These are phyloP conservation scores for Tripidium arundinaceum DNA, from an alignment of 202 grass and related monocot species.

Conservation along the genomic window DNA sequence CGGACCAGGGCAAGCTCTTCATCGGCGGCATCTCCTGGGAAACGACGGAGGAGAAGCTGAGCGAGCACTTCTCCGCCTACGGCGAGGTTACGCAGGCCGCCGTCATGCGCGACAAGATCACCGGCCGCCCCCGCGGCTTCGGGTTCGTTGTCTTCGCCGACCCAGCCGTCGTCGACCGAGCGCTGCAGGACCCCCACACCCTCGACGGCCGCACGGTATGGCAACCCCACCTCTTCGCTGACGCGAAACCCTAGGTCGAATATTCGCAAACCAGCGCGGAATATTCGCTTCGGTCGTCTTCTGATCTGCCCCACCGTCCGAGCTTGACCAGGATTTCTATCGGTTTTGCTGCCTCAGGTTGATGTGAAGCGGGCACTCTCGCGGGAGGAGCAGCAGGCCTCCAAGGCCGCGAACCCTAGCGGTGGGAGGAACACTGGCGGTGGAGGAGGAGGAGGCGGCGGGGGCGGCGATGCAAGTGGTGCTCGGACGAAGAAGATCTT, in stretches of 20 bases:
- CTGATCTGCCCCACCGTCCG: conserved; percentile 6
- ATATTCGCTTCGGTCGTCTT: conserved; percentile 22
- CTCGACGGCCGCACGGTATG: conserved; percentile 86
- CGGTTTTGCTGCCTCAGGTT: conserved; percentile 46
- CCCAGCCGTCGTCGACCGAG: conserved; percentile 67
- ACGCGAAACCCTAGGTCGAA: conserved; percentile 39
- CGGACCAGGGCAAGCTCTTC: conserved; percentile 94
- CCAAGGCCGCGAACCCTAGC: conserved; percentile 62
- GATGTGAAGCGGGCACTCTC: conserved; percentile 96
- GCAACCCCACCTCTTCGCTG: neutral
- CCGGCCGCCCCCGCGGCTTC: conserved; percentile 86
- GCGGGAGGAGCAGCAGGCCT: conserved; percentile 90
- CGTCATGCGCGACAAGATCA: conserved; percentile 91
- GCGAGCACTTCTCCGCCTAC: conserved; percentile 82
- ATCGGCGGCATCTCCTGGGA: conserved; percentile 99
- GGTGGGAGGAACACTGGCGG: conserved; percentile 37
- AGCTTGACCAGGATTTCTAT: neutral
- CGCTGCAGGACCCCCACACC: conserved; percentile 73
- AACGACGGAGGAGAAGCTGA: conserved; percentile 92
- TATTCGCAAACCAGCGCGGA: conserved; percentile 14
- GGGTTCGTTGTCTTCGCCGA: conserved; percentile 91
- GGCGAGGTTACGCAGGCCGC: conserved; percentile 75
- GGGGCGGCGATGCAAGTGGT: conserved; percentile 32
- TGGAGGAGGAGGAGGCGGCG: neutral
- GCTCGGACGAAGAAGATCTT: conserved; percentile 93